Evolutionary conservation across 2,329 filamentous ascomycete genomes (phyloP), one percentile per base, ranked within the genome.

Genomic region (Fusarium clavum): DNA sequence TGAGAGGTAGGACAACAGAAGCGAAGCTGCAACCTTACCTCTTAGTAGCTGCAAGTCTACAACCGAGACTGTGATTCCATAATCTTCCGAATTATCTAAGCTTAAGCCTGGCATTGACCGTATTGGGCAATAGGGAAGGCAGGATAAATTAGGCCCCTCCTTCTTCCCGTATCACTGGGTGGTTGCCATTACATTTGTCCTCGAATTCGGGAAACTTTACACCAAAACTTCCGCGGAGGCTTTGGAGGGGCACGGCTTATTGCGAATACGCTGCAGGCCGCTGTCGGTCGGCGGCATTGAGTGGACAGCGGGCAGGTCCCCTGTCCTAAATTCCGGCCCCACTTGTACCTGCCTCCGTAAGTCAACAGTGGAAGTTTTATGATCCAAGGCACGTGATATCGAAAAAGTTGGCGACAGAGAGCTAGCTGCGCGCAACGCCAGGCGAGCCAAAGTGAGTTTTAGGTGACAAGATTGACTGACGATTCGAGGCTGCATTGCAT

Each of bases 401-500:
- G 65, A 76, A 76, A 76, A 76, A 76, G 72, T 75, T 74, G 72
- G 72, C 65, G 58, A 69, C 64, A 60, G 61, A 59, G 55, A 61
- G 67, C 57, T 49, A 52, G 49, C 34, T 58, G 61, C 72, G 73
- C 73, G 73, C 65, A 59, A 71, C 67, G 67, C 67, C 66, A 69
- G 53, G 61, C 29, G 20, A 51, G 40, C 32, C 29, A 64, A 40
- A 54, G 47, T 54, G 66, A 43, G 34, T 52, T 73, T 44, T 58
- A 61, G 61, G 68, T 58, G 65, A 67, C 59, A 68, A 64, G 67
- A 66, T 69, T 61, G 66, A 72, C 69, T 63, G 64, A 71, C 69
- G 65, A 76, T 57, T 61, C 53, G 54, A 62, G 65, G 63, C 49
- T 43, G 32, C 72, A 48, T 65, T 61, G 40, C 34, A 67, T 65